Base-by-base conservation (phyloP, 352 stramenopile species). In the Achlya hypogyna region DNA sequence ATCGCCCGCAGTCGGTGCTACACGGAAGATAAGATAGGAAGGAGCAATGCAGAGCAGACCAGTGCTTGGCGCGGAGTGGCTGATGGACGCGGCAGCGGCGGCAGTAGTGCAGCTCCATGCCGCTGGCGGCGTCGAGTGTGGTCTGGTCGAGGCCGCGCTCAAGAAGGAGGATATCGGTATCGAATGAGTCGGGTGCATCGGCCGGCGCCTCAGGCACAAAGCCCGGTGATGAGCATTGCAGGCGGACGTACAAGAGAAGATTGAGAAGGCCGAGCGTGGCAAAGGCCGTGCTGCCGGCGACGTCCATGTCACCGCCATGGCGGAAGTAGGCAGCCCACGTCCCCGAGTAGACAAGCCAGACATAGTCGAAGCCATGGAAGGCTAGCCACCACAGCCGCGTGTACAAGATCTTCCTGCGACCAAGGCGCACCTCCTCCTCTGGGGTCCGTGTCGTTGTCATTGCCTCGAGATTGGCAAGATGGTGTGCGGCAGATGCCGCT, bases 1-100 rank as follows among this genome's bases (percentile, higher is more conserved):
- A 92, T 14, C 76, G 78, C 51, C 76, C 74, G 59, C 84, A 92
- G 65, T 89, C 79, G 68, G 88, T 88, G 65, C 82, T 91, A 67
- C 9, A 51, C 16, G 70, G 12, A 67, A 16, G 45, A 23, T 68
- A 2, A 27, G 27, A 42, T 28, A 63, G 20, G 31, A 38, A 62
- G n/a, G 42, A 22, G 32, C 27, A 34, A 34, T 31, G 5, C 27
- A 25, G 8, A 9, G 62, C 71, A 10, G 54, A 88, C 82, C 84
- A 92, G 68, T 92, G 84, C 56, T 92, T 90, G 2, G 81, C 74
- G 22, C 84, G 72, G 25, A 92, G 59, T 16, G 84, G 84, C 35
- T 89, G 81, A 42, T 79, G 79, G 27, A 86, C 62, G 25, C 84
- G 68, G 53, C 84, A 92, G 10, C 77, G 53, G 9, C 81, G 74